Evolutionary conservation across 2,329 filamentous ascomycete species (phyloP), one percentile per base, ranked within the genome.

Genomic region (Chaetomium sp.): DNA sequence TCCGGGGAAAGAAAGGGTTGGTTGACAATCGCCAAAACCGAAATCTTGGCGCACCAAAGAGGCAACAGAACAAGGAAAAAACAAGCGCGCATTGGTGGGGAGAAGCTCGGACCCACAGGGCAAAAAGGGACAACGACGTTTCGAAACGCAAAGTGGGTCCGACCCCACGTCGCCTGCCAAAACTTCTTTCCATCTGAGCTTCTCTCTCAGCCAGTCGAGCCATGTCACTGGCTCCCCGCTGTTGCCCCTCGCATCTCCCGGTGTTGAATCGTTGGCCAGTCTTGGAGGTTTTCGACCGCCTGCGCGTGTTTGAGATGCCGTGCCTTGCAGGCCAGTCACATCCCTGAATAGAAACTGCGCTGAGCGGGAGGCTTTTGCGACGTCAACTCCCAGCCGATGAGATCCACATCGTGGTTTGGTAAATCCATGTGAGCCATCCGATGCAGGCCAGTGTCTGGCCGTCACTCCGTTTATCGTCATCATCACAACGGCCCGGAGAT

Each of bases 291-390:
- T 27, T 27, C 19, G 19, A 27, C 19, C 19, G 19, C 19, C 46
- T 32, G 45, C 36, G 36, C 35, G 12, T 32, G 61, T 62, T 60
- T 62, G 59, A 61, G 54, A 54, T 57, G 49, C n/a, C 19, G 19
- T 27, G 19, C 19, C 19, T 27, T 27, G 19, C 19, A 27, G 19
- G 19, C 19, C 19, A 27, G 19, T 27, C 19, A 27, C 19, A 3
- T 3, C 19, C 19, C 19, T 27, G 2, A 27, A 27, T 27, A 27
- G 19, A 27, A 27, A 2, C 3, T 27, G 3, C 19, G 19, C 19
- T 3, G 19, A 27, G 19, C 19, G 19, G 19, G 19, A 3, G 19
- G 3, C 19, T 3, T 27, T 2, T 3, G 19, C 19, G 19, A 27
- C 19, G 2, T 27, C 19, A 3, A 27, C 2, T 27, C 19, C 19